Base-by-base conservation (phyloP, 2,329 filamentous ascomycete genomes). In the Fusarium lyarnte region DNA sequence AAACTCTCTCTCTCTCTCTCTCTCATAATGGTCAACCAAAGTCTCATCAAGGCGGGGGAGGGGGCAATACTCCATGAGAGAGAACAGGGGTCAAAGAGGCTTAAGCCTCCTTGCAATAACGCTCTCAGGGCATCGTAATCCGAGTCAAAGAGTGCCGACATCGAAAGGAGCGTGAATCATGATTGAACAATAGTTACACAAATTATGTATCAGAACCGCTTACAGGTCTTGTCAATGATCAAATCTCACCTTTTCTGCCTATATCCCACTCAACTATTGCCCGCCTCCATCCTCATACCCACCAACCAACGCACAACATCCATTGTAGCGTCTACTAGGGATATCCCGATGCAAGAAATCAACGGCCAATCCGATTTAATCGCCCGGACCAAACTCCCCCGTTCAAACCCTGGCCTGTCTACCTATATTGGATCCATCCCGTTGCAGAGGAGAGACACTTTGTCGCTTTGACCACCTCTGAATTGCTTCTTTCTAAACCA, bases 331-430 rank as follows among this genome's bases (percentile, higher is more conserved):
- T 41, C 27, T 53, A 53, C 57, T 59, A 51, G 25, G 42, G n/a
- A 41, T 33, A 27, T 60, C 57, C 61, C 57, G 57, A 64, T 64
- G 61, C 61, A 64, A 45, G 61, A 45, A 64, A 64, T 62, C 46
- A 62, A 27, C 21, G 14, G 4, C 61, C 57, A 64, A 64, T 64
- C 61, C 31, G 17, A 33, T 45, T 31, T 16, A 16, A 36, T 58
- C 21, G 31, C 45, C 38, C 45, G 46, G 31, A 25, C 36, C 57
- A 59, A 59, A 54, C 46, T 54, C 17, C 46, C 57, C 57, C 36
- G 14, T 35, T 19, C 27, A 59, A 35, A 59, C 46, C 58, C 47
- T 43, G 58, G 36, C 49, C 58, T 29, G 16, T 33, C 43, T 21
- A 3, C 9, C 27, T 2, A 13, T 39, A 36, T 23, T 16, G 19